Evolutionary conservation across 306 rosid genomes (phyloP), one percentile per base, ranked within the genome.

Genomic region (Hippophae rhamnoides): DNA sequence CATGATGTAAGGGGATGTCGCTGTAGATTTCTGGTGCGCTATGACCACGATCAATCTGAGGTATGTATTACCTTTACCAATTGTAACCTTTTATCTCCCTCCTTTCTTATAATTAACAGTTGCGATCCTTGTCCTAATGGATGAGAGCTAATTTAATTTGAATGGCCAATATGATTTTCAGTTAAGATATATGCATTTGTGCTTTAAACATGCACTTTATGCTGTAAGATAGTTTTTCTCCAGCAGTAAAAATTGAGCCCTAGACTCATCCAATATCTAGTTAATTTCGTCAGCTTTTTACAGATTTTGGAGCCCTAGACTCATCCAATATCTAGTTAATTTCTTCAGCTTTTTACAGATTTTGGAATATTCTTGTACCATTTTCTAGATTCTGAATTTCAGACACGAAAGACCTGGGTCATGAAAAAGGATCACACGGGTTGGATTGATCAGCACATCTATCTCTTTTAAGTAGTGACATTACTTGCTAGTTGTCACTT

Each of bases 1-100:
- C 99, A 93, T 71, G 99, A 93, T 79, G 94, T 93, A 54, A 78
- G 99, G 77, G 99, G 99, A 41, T 93, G 99, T 69, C 97, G 99
- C n/a, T 93, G 99, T 83, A 83, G 99, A 78, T 93, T 93, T 83
- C 70, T 93, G 72, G 99, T 93, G 65, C 97, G 97, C 42, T 93
- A 93, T 65, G 95, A 73, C 74, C 99, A 93, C 47, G 99, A 93
- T 77, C 95, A 81, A 57, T 86, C 97, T 5, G 99, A 93, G 99
- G 99, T 93, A 84, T 57, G 57, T 57, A 53, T 62, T 49, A 43
- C 63, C 23, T 23, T 75, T 12, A 31, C 38, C 38, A 31, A 31
- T 31, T 2, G 38, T 31, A 31, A 31, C 38, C 3, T 31, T 31
- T 31, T 31, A 31, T 63, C 58, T 70, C 54, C 54, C 25, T 38